A percentile compares a stretch with the other conserved stretches of the same genome.
phyloP scores from a whole-genome alignment of 2,329 filamentous ascomycete genomes.

The Aspergillus sojae region DNA sequence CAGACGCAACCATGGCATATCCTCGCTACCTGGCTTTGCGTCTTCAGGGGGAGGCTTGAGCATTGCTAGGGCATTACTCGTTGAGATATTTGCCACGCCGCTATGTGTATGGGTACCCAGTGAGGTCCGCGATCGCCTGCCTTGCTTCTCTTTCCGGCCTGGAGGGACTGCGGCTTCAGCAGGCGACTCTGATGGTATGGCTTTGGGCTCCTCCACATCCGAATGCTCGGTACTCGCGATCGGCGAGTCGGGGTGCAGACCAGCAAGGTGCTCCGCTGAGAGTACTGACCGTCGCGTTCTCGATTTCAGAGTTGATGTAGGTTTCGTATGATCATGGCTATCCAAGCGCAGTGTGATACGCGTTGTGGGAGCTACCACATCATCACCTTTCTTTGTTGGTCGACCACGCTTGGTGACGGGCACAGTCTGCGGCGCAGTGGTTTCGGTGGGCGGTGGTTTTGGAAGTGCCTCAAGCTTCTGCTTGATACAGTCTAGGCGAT shows the following conservation, averaged over 20 bases:
- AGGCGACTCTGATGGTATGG: constrained; percentile 23
- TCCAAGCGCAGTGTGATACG: constrained; percentile 49
- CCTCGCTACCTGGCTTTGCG: constrained; percentile 61
- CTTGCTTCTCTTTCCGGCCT: constrained; percentile 48
- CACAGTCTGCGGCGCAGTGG: constrained; percentile 51
- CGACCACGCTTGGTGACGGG: constrained; percentile 41
- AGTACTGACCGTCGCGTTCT: constrained; percentile 40
- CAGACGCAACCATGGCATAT: constrained; percentile 64
- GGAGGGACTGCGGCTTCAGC: constrained; percentile 24
- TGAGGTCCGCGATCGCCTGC: constrained; percentile 27
- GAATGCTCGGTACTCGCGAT: constrained; percentile 52
- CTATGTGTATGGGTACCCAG: constrained; percentile 8
- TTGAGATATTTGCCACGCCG: constrained; percentile 55
- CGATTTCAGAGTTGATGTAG: constrained; percentile 35
- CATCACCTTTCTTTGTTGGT: constrained; percentile 42
- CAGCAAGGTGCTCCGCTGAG: constrained; percentile 38
- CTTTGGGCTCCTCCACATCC: constrained; percentile 42
- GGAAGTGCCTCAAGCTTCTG: constrained; percentile 65
- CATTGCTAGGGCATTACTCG: constrained; percentile 62
- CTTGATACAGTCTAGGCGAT: constrained; percentile 61
- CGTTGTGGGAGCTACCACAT: constrained; percentile 31
- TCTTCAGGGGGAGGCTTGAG: constrained; percentile 63
- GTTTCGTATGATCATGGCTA: constrained; percentile 21
- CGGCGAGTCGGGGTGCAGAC: constrained; percentile 47
- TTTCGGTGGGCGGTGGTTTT: constrained; percentile 62